Base-by-base conservation (phyloP, 169 alveolate species). In the Sarcocystis neurona region DNA sequence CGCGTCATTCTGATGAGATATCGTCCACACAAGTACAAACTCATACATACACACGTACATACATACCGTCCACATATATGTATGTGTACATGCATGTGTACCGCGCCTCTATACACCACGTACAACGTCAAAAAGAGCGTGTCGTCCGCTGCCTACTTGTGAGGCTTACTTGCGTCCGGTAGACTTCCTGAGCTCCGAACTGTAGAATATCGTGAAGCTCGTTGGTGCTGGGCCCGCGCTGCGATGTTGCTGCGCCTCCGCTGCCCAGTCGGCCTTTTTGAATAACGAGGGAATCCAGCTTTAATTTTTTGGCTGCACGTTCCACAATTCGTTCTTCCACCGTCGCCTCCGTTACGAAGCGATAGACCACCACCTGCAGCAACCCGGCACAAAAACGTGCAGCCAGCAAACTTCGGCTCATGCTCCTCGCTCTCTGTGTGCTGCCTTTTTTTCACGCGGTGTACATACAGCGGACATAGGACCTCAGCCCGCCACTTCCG, bases 311-410 rank as follows among this genome's bases (percentile, higher is more conserved):
- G 27, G 97, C 93, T 6, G 98, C 98, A 75, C 98, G 93, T 89
- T 97, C 98, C 50, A 97, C 97, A 97, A 97, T 97, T 88, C 96
- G 94, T 47, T 97, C 97, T 91, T 97, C 99, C 74, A 96, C 97
- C 56, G 99, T 97, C 58, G 96, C 94, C 53, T 95, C 97, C 41
- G 98, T 97, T 50, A 97, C 96, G 50, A 97, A 92, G 79, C 99
- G 90, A 87, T 95, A 97, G 0, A 97, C 98, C 90, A 95, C 91
- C 66, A 86, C 90, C 84, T 97, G 77, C 30, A 48, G 72, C 5
- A 12, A 46, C 1, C 4, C 34, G 8, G 43, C 70, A 34, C 27
- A 63, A n/a, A n/a, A 63, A n/a, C 27, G 27, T 6, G 32, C 75
- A 43, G 43, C 8, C 12, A 27, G 27, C 15, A 15, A 48, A 48